Evolutionary conservation across 805 yeast genomes (phyloP), one percentile per base, ranked within the genome.

Genomic region (Candida corydali): DNA sequence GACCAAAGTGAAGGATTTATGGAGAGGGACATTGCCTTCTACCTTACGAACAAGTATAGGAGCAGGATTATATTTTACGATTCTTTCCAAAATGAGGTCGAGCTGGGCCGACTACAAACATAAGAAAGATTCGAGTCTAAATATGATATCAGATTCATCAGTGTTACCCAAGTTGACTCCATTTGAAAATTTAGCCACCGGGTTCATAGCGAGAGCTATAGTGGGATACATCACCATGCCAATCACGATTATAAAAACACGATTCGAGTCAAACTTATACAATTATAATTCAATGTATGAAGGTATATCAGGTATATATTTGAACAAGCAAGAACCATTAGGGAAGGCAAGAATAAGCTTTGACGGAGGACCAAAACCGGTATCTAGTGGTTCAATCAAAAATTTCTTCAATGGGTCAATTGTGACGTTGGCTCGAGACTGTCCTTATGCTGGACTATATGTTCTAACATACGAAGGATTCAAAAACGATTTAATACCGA

Each of bases 181-280:
- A 45, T 47, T 63, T 22, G 88, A 80, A 41, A 93, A 93, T 54
- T 60, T 89, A 35, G 36, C 75, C 5, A 71, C 89, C 0, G 98
- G 98, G 3, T 84, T 86, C 29, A 49, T 80, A 2, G 80, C 94
- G 1, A 68, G 98, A 39, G 87, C 88, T 0, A 39, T 75, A 1
- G 95, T 88, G 2, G 98, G 98, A 2, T 73, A 81, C 44, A 43
- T 86, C 7, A 86, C 96, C 5, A 93, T 93, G 98, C 98, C 98
- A 0, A 74, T 93, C 8, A 93, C 98, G 0, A 79, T 93, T 3
- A 60, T 93, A 19, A 93, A 93, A 55, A 93, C 94, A 4, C 70
- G 97, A 25, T 88, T 75, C 51, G 98, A 93, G 62, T 86, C 96
- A 4, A 80, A 82, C 25, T 45, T 82, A 38, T 91, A 86, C 59